phyloP scores from a whole-genome alignment of 371 early-diverging fungal genomes.

The Circinella umbellata region DNA sequence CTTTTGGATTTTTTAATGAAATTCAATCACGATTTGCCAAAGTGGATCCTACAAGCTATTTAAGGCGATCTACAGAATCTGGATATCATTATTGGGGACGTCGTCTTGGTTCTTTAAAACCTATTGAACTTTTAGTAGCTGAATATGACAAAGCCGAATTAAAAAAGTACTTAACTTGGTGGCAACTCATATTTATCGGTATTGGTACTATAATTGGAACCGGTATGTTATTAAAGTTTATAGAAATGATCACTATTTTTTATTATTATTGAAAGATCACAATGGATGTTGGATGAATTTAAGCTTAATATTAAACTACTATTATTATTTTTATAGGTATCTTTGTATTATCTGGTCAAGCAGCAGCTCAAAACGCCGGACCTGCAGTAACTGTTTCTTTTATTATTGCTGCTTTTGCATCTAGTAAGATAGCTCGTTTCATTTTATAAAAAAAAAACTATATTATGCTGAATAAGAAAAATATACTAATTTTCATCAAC shows the following conservation, averaged over 20 bases:
- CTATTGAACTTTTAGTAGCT: constrained; percentile 54
- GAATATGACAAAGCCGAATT: constrained; percentile 54
- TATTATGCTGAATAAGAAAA: not conserved
- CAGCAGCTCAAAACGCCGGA: constrained; percentile 79
- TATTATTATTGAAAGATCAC: too few species aligned
- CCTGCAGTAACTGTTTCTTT: constrained; percentile 83
- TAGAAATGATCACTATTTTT: constrained; percentile 11
- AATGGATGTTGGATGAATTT: too few species aligned
- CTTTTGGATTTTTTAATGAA: too few species aligned
- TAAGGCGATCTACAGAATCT: constrained; percentile 48
- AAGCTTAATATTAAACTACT: too few species aligned
- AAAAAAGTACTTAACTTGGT: constrained; percentile 44
- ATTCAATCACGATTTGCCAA: constrained; percentile 23
- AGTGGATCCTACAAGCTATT: constrained; percentile 41
- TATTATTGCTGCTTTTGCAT: constrained; percentile 71
- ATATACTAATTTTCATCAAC: not conserved
- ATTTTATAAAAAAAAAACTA: not conserved
- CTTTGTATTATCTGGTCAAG: constrained; percentile 70
- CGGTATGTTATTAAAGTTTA: constrained; percentile 26
- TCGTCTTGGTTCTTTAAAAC: constrained; percentile 54
- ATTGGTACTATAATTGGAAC: constrained; percentile 81
- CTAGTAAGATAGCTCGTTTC: constrained; percentile 35
- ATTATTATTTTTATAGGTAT: constrained; percentile 37
- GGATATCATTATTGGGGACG: constrained; percentile 45
- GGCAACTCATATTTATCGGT: constrained; percentile 60